These are phyloP conservation scores for Phytophthora sojae DNA, from an alignment of 352 stramenopile genomes.

Conservation along the genomic window DNA sequence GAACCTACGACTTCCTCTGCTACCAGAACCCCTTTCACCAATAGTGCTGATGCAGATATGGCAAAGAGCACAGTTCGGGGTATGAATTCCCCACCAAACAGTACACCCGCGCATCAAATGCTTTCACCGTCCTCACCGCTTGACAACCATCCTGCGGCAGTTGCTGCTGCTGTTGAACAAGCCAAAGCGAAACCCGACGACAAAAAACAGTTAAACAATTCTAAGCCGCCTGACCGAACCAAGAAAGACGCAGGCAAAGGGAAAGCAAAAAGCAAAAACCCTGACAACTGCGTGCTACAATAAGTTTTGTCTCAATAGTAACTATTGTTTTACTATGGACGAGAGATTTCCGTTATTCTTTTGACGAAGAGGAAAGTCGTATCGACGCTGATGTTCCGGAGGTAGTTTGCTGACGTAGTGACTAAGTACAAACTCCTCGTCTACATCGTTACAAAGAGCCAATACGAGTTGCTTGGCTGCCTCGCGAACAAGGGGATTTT, in stretches of 20 bases:
- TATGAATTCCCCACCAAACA: neutral
- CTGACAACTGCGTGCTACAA: conserved; percentile 36
- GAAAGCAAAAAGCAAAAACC: conserved; percentile 7
- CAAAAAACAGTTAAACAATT: neutral
- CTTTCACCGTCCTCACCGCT: neutral
- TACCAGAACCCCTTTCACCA: neutral
- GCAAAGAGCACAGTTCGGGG: neutral
- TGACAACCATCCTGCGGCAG: neutral
- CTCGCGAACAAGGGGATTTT: conserved; percentile 50
- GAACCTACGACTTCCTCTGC: neutral
- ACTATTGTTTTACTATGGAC: neutral
- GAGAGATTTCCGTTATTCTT: neutral
- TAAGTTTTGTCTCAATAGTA: conserved; percentile 1
- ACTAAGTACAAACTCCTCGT: conserved; percentile 32
- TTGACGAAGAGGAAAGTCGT: conserved; percentile 8
- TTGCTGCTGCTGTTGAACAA: neutral
- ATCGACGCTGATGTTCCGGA: conserved; percentile 16
- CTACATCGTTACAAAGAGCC: conserved; percentile 46
- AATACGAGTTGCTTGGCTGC: conserved; percentile 49
- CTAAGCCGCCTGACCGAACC: neutral
- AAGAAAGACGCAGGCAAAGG: conserved; percentile 4
- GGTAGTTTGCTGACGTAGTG: conserved; percentile 27
- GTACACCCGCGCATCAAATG: neutral
- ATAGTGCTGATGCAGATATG: neutral
- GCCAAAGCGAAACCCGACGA: neutral